Base-by-base conservation (phyloP, 139 green algal genomes). In the Diplosphaera chodatii region DNA sequence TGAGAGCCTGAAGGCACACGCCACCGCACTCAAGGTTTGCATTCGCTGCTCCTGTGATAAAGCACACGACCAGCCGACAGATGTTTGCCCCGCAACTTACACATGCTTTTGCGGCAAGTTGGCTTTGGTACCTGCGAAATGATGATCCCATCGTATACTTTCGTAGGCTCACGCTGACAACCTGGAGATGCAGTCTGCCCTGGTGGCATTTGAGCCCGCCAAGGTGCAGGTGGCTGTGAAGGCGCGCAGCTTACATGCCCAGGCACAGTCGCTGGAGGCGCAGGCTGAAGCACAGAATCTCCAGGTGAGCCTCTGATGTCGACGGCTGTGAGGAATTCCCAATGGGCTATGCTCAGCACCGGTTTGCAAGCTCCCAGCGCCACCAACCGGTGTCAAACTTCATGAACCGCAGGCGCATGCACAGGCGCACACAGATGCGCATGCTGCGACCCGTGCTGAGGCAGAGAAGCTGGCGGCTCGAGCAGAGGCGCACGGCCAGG, bases 111-210 rank as follows among this genome's bases (percentile, higher is more conserved):
- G n/a, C n/a, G n/a, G n/a, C n/a, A n/a, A n/a, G n/a, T n/a, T n/a
- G n/a, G n/a, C n/a, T n/a, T n/a, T n/a, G n/a, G n/a, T n/a, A n/a
- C n/a, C n/a, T n/a, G n/a, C n/a, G n/a, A n/a, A n/a, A n/a, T n/a
- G n/a, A n/a, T n/a, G n/a, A n/a, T n/a, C n/a, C n/a, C n/a, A n/a
- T n/a, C n/a, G n/a, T n/a, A n/a, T n/a, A n/a, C n/a, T n/a, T n/a
- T n/a, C 62, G 75, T 68, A 80, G 75, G 72, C 76, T n/a, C 82
- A 88, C 67, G 83, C 81, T n/a, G 64, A 84, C 1, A 59, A 80
- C 10, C 67, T 86, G 37, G 56, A 72, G 15, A 71, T 48, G 29
- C 68, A 80, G 41, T 80, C 79, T 63, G 48, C 65, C 5, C 34
- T 78, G 33, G 69, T 69, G 56, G 2, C 31, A 23, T 41, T 70